Evolutionary conservation across 768 basidiomycete species (phyloP), one percentile per base, ranked within the genome.

Genomic region (Floccularia luteovirens): DNA sequence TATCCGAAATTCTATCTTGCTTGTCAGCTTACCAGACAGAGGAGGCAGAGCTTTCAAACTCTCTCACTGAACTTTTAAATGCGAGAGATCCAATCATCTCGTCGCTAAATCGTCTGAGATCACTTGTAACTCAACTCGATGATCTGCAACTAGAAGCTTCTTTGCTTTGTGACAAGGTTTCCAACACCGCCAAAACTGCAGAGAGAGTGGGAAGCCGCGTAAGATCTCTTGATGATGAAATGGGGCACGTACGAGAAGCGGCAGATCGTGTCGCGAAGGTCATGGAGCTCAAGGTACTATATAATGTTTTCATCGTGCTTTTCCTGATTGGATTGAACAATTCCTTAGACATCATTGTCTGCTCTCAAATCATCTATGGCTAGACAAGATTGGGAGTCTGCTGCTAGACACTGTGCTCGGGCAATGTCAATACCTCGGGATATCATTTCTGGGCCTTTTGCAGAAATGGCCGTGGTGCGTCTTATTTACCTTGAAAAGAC

Each of bases 141-240:
- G 66, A 67, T n/a, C 60, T 90, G 20, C 64, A 72, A 39, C 41
- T 54, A 3, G 82, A 90, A 35, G 76, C 86, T 1, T 58, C 54
- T 2, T 47, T 71, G 1, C 68, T 90, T 12, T 61, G 69, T 11
- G 50, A 56, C 3, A 81, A 72, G 42, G 88, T 90, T 12, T 74
- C 74, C 3, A 66, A 61, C n/a, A 90, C 85, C 1, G 87, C 82
- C 1, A 67, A 75, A 47, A 93, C 83, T 8, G 88, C 85, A 8
- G 81, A 92, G 51, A 70, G 93, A 35, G 87, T 99, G 5, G 90
- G 93, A n/a, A 86, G 90, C 23, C 82, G 83, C 36, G 96, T 99
- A 17, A 72, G 85, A 21, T 71, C 77, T 4, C 70, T 99, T 31
- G 96, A 99, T 56, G 84, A 90, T 55, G 91, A 98, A 64, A 93